Evolutionary conservation across 1,284 basidiomycete species (phyloP), one percentile per base, ranked within the genome.

Genomic region (Somion occarium): DNA sequence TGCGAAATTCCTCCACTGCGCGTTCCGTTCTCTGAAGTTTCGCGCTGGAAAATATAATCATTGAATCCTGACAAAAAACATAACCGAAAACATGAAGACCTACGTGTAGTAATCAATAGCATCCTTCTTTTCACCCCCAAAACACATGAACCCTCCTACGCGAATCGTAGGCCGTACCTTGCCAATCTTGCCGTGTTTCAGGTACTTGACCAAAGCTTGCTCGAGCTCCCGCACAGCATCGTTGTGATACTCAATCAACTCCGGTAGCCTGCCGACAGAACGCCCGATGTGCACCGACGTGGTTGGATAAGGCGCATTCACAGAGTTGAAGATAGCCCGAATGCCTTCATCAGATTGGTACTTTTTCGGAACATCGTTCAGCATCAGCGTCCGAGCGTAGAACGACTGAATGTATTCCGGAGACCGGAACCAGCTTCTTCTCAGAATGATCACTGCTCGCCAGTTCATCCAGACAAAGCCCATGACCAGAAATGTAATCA

Each of bases 41-140:
- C 30, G 76, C 76, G 39, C 85, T 89, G 48, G 3, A 23, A 30
- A 20, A 50, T 15, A n/a, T 53, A 27, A 39, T 46, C 37, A 26
- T 30, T 30, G 37, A 20, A 30, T 27, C 38, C 15, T 48, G n/a
- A 24, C 3, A 47, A 30, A 2, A 48, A 9, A 46, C 19, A n/a
- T 49, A 48, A 39, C 18, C 22, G n/a, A 23, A 38, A 43, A 24
- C 49, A 46, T 27, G 23, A 49, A 30, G 13, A 62, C 84, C 56
- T 61, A 87, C 84, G 87, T 87, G 65, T 88, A 88, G 62, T 82
- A 89, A 53, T 93, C 88, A 61, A 94, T 93, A 2, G 91, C 88
- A 65, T 93, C 91, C 63, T 76, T 82, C 64, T 81, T 85, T 51
- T 69, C 67, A 1, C 91, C 93, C 13, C 93, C 92, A 24, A 80